A percentile compares a stretch with the other conserved stretches of the same genome.
Conservation (phyloP, 306 rosid species). For the Lotus japonicus region DNA sequence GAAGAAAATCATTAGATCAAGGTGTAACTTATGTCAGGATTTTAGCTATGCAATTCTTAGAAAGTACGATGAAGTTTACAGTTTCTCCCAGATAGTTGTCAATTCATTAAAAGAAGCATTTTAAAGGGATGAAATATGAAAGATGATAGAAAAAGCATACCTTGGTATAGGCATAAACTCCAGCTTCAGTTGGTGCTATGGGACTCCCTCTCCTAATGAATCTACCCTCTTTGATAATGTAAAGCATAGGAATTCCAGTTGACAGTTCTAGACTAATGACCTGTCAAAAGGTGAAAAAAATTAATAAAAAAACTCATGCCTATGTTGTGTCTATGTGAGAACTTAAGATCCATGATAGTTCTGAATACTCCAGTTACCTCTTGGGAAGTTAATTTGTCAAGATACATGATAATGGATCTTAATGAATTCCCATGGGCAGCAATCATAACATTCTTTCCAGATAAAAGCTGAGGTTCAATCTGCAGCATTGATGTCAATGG, state of each 20-base stretch:
- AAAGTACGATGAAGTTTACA: neutral
- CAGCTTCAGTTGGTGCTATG: constrained; percentile 81
- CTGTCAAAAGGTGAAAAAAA: constrained; percentile 30
- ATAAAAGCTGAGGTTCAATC: constrained; percentile 85
- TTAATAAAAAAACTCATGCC: neutral
- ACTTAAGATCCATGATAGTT: neutral
- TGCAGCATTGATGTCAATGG: constrained; percentile 30
- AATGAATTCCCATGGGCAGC: constrained; percentile 98
- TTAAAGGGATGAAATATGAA: neutral
- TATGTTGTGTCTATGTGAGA: neutral
- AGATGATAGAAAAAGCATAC: constrained; percentile 30
- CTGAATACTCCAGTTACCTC: constrained; percentile 52
- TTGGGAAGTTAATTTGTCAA: constrained; percentile 91
- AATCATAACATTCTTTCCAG: constrained; percentile 95
- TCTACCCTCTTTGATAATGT: constrained; percentile 84
- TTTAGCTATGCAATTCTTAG: neutral
- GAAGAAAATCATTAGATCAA: neutral
- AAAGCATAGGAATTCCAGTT: constrained; percentile 98
- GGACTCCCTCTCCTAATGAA: constrained; percentile 98
- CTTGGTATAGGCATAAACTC: constrained; percentile 91
- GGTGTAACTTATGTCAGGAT: neutral
- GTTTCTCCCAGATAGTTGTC: neutral
- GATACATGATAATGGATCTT: constrained; percentile 98
- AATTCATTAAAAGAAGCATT: neutral
- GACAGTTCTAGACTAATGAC: constrained; percentile 93